Conservation (phyloP, 192 early-diverging fungal species). For the Coemansia sp. region DNA sequence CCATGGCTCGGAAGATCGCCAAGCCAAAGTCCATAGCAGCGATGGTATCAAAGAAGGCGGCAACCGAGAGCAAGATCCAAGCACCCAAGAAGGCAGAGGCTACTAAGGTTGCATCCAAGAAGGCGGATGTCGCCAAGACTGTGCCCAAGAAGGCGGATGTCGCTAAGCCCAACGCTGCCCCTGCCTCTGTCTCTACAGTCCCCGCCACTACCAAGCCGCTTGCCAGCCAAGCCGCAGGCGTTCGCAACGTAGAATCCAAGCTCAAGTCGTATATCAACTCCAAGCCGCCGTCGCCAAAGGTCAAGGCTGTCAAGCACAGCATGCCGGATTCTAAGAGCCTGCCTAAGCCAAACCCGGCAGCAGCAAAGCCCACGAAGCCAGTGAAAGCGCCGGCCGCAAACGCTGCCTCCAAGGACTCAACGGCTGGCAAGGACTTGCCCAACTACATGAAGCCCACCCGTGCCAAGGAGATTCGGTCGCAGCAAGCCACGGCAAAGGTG, state of each 20-base stretch:
- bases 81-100: conserved; percentile 1
- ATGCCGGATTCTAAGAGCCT: neutral
- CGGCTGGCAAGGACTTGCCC: conserved; percentile 15
- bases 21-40: conserved; percentile 1
- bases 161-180: neutral
- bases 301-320: conserved; percentile 20
- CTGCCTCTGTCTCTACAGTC: neutral
- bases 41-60: neutral
- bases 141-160: neutral
- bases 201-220: neutral
- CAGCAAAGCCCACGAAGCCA: neutral
- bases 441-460: conserved; percentile 46
- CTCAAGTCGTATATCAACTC: conserved; percentile 47
- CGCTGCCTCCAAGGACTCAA: neutral
- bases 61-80: conserved; percentile 1
- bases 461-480: conserved; percentile 36
- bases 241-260: conserved; percentile 50
- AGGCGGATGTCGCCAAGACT: neutral
- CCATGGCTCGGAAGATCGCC: conserved; percentile 1
- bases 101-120: neutral
- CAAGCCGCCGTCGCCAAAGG: conserved; percentile 23
- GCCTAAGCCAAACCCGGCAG: conserved; percentile 1
- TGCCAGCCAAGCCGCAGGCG: neutral
- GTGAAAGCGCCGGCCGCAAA: neutral
- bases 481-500: conserved; percentile 7